Evolutionary conservation across 192 early-diverging fungal species (phyloP).

Genomic region (Umbelopsis isabellina): DNA sequence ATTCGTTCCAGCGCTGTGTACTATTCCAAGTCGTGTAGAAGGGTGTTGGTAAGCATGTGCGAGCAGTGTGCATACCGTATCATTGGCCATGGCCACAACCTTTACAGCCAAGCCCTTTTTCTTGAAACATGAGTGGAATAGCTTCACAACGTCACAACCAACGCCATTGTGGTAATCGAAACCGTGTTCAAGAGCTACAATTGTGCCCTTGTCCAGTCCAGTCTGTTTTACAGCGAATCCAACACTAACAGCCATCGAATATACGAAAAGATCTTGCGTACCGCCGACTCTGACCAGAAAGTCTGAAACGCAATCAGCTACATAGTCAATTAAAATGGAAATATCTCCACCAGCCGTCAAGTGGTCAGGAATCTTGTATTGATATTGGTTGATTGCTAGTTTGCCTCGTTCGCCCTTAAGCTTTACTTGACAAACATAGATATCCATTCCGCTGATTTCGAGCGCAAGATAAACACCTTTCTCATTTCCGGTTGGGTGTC

Average conservation of each 20-base stretch:
- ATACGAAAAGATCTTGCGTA: constrained; percentile 65
- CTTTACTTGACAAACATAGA: constrained; percentile 84
- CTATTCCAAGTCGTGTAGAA: constrained; percentile 79
- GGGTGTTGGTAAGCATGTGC: constrained; percentile 81
- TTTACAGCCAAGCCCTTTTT: constrained; percentile 72
- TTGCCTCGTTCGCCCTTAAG: constrained; percentile 77
- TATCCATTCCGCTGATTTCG: constrained; percentile 92
- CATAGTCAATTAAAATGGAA: constrained; percentile 73
- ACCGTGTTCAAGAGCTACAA: constrained; percentile 82
- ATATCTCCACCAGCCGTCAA: constrained; percentile 58
- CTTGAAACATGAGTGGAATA: constrained; percentile 75
- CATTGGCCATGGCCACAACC: constrained; percentile 80
- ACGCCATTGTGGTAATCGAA: constrained; percentile 77
- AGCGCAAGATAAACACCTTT: constrained; percentile 85
- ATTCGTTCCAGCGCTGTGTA: constrained; percentile 92
- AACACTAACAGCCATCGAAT: constrained; percentile 80
- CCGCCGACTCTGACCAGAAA: constrained; percentile 47
- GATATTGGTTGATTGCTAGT: constrained; percentile 76
- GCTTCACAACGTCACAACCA: constrained; percentile 77
- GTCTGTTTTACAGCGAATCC: constrained; percentile 86
- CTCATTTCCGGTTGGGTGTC: constrained; percentile 85
- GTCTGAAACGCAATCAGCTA: constrained; percentile 60
- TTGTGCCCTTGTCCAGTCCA: constrained; percentile 57
- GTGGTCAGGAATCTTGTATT: constrained; percentile 71
- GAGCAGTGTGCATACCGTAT: constrained; percentile 89